These are phyloP conservation scores for Thermomyces lanuginosus DNA, from an alignment of 2,329 filamentous ascomycete genomes.

Conservation along the genomic window DNA sequence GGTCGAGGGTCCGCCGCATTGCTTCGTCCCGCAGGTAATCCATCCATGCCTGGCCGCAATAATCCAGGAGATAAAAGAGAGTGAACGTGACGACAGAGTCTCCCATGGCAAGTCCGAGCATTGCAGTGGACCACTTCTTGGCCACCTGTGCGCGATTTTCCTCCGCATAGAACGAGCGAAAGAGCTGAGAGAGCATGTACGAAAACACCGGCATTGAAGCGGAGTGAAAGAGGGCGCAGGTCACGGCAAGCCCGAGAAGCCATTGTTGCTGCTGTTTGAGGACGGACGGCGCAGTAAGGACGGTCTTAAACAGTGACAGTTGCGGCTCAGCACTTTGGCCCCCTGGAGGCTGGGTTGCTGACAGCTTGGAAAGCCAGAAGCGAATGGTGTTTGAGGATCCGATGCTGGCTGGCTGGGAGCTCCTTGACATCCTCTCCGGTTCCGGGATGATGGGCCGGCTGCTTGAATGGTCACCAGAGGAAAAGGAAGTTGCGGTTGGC, in stretches of 20 bases:
- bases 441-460: too few species aligned
- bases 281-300: constrained; percentile 54
- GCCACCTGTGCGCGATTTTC: constrained; percentile 35
- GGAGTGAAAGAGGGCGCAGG: constrained; percentile 47
- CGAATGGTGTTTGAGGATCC: too few species aligned
- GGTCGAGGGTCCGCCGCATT: constrained; percentile 52
- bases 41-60: constrained; percentile 59
- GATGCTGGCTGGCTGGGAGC: too few species aligned
- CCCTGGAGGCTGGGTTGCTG: too few species aligned
- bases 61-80: constrained; percentile 56
- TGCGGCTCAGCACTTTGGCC: too few species aligned
- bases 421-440: too few species aligned
- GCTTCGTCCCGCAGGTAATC: constrained; percentile 53
- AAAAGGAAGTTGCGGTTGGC: too few species aligned
- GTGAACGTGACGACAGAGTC: constrained; percentile 51
- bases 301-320: constrained; percentile 36
- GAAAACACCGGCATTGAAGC: constrained; percentile 58
- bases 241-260: constrained; percentile 44
- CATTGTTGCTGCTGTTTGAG: constrained; percentile 38
- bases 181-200: constrained; percentile 55
- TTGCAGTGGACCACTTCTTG: constrained; percentile 50
- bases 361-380: too few species aligned
- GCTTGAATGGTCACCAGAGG: too few species aligned
- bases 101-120: constrained; percentile 49
- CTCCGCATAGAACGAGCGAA: constrained; percentile 50